A percentile compares a stretch with the other conserved stretches of the same genome.
phyloP scores from a whole-genome alignment of 306 rosid genomes.

The Vicia sativa region DNA sequence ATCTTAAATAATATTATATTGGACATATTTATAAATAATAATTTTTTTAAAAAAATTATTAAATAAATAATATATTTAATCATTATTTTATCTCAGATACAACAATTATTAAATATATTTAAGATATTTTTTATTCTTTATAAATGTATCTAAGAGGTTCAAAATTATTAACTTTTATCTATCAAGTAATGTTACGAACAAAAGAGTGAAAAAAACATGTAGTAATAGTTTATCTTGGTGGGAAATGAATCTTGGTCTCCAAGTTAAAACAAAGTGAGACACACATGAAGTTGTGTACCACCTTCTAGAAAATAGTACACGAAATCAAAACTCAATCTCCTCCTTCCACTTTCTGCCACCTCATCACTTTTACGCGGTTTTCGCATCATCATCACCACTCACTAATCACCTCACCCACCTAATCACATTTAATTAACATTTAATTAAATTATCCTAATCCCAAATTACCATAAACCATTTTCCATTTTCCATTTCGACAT shows the following conservation, averaged over 20 bases:
- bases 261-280: not conserved
- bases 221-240: not conserved
- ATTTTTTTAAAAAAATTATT: too few relatives aligned
- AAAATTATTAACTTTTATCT: too few relatives aligned
- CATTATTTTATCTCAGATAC: too few relatives aligned
- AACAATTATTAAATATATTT: too few relatives aligned
- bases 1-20: too few relatives aligned
- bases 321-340: constrained; percentile 39
- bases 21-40: too few relatives aligned
- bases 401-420: constrained; percentile 36
- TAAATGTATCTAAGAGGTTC: too few relatives aligned
- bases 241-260: constrained; percentile 21
- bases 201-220: too few relatives aligned
- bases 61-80: too few relatives aligned
- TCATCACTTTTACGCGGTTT: constrained; percentile 47
- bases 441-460: not conserved
- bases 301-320: constrained; percentile 39
- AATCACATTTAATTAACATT: not conserved
- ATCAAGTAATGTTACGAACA: too few relatives aligned
- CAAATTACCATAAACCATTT: constrained; percentile 14
- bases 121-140: too few relatives aligned
- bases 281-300: not conserved
- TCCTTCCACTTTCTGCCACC: constrained; percentile 33
- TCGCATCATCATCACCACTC: constrained; percentile 37
- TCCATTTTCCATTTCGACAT: constrained; percentile 32